A percentile compares a stretch with the other conserved stretches of the same genome.
Evolutionary conservation across 2,329 filamentous ascomycete genomes (phyloP).

Genomic region (Ascochyta pisi): DNA sequence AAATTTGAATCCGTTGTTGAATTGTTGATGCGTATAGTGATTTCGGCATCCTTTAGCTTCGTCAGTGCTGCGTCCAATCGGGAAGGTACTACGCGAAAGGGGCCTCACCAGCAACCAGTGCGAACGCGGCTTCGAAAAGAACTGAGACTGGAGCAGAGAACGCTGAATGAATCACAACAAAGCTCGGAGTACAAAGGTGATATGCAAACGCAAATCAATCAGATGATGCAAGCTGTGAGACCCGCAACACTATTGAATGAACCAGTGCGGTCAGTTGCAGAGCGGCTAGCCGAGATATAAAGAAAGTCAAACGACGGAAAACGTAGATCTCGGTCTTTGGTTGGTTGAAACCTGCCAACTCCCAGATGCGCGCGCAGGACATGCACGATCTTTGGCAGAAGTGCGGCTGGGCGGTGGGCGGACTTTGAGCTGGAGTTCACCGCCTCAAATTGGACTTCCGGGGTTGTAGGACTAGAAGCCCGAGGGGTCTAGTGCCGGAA

Average conservation of each 20-base stretch:
- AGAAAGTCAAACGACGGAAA: constrained; percentile 24
- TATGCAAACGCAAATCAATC: constrained; percentile 29
- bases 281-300: constrained; percentile 17
- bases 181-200: constrained; percentile 14
- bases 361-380: constrained; percentile 24
- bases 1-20: constrained; percentile 20
- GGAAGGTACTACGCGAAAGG: constrained; percentile 31
- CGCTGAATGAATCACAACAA: constrained; percentile 10
- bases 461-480: constrained; percentile 23
- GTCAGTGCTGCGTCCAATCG: constrained; percentile 31
- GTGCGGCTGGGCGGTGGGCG: constrained; percentile 29
- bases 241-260: constrained; percentile 33
- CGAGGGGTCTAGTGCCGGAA: constrained; percentile 28
- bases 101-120: constrained; percentile 38
- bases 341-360: constrained; percentile 31
- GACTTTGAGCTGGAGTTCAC: constrained; percentile 36
- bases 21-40: constrained; percentile 29
- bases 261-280: constrained; percentile 29
- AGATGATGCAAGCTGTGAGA: constrained; percentile 29
- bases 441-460: constrained; percentile 33
- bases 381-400: constrained; percentile 27
- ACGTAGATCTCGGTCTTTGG: constrained; percentile 30
- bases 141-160: constrained; percentile 10
- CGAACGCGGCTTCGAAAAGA: constrained; percentile 23
- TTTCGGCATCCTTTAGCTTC: constrained; percentile 33